phyloP scores from a whole-genome alignment of 768 basidiomycete species.

The Butyriboletus loyo region DNA sequence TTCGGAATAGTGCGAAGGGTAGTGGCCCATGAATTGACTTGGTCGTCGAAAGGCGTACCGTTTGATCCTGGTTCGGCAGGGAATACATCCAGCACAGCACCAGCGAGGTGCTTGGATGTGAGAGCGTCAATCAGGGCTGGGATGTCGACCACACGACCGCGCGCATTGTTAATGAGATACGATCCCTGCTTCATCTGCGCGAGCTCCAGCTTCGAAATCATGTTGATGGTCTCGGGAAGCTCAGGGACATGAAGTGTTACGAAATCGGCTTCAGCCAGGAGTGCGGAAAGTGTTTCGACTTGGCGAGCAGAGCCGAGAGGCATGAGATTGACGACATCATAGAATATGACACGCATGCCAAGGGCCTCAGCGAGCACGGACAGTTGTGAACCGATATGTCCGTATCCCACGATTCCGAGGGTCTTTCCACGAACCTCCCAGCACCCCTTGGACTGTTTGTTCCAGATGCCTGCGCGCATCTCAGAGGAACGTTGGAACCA shows the following conservation, averaged over 20 bases:
- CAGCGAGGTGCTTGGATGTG: slow-evolving; percentile 84
- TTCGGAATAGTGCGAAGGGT: slow-evolving; percentile 76
- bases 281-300: slow-evolving; percentile 69
- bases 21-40: slow-evolving; percentile 82
- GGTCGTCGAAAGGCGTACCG: slow-evolving; percentile 85
- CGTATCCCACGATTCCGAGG: slow-evolving; percentile 96
- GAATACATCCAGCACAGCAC: slow-evolving; percentile 89
- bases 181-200: slow-evolving; percentile 91
- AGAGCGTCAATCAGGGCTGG: slow-evolving; percentile 82
- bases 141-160: slow-evolving; percentile 93
- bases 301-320: slow-evolving; percentile 92
- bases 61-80: slow-evolving; percentile 92
- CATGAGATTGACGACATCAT: slow-evolving; percentile 97
- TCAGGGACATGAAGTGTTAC: slow-evolving; percentile 97
- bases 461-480: slow-evolving; percentile 90
- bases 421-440: slow-evolving; percentile 99
- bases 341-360: slow-evolving; percentile 93
- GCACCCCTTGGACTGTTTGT: slow-evolving; percentile 97
- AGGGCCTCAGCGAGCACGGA: slow-evolving; percentile 96
- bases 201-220: slow-evolving; percentile 79
- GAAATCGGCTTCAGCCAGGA: slow-evolving; percentile 84
- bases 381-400: slow-evolving; percentile 96
- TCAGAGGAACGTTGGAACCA: slow-evolving; percentile 86
- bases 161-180: slow-evolving; percentile 97
- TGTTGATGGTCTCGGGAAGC: slow-evolving; percentile 90